phyloP scores from a whole-genome alignment of 164 flowering plant species.

The Cinnamomum chago region DNA sequence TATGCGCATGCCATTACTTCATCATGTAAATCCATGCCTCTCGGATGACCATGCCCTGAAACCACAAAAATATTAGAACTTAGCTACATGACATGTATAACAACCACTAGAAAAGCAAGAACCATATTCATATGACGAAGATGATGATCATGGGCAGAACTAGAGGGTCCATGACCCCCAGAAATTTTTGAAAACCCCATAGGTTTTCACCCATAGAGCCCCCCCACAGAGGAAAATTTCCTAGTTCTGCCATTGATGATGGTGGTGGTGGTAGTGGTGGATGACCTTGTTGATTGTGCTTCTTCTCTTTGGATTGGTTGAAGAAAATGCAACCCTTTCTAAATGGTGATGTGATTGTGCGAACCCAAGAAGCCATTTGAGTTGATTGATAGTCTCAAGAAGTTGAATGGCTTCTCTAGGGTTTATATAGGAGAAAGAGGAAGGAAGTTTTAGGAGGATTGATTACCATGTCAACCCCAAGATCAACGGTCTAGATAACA shows the following conservation, averaged over 20 bases:
- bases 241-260: not conserved
- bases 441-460: not conserved
- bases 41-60: slow-evolving; percentile 35
- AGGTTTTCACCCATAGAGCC: too few species aligned
- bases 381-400: not conserved
- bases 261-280: not conserved
- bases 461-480: not conserved
- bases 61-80: not conserved
- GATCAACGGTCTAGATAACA: too few species aligned
- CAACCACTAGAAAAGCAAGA: too few species aligned
- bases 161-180: too few species aligned
- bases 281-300: slow-evolving; percentile 20
- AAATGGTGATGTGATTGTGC: slow-evolving; percentile 65
- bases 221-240: too few species aligned
- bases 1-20: slow-evolving; percentile 86
- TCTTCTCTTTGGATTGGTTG: slow-evolving; percentile 22
- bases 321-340: slow-evolving; percentile 59
- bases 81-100: not conserved
- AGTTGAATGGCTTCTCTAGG: not conserved
- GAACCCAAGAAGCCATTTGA: slow-evolving; percentile 53
- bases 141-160: not conserved
- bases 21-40: slow-evolving; percentile 50
- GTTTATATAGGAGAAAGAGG: slow-evolving; percentile 1
- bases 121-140: not conserved
- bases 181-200: too few species aligned